Evolutionary conservation across 2,329 filamentous ascomycete genomes (phyloP).

Genomic region (Tolypocladium album): DNA sequence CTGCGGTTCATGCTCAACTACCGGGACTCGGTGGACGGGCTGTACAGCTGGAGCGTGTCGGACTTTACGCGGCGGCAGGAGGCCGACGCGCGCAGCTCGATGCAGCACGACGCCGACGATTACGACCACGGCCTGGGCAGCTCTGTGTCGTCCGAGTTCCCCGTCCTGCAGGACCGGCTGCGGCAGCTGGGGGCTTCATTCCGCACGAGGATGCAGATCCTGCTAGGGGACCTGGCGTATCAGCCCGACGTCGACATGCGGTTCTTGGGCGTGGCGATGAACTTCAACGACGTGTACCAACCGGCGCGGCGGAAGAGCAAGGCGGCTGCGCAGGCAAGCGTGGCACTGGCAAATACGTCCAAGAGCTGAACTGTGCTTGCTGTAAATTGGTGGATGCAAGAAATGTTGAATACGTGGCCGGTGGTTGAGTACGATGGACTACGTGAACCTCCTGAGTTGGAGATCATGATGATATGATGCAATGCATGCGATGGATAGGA

Average conservation of each 20-base stretch:
- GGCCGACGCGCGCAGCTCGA: slow-evolving; percentile 62
- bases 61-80: slow-evolving; percentile 93
- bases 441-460: not conserved
- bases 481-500: not conserved
- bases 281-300: slow-evolving; percentile 95
- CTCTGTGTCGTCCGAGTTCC: slow-evolving; percentile 51
- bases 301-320: slow-evolving; percentile 56
- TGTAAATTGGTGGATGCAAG: not conserved
- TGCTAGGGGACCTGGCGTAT: slow-evolving; percentile 84
- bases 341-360: slow-evolving; percentile 12
- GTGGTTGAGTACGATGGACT: not conserved
- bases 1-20: slow-evolving; percentile 90
- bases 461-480: not conserved
- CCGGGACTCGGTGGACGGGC: slow-evolving; percentile 82
- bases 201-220: slow-evolving; percentile 61
- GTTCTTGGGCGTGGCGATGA: slow-evolving; percentile 95
- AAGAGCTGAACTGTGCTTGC: slow-evolving; percentile 11
- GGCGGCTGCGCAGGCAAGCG: slow-evolving; percentile 10
- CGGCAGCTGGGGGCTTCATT: slow-evolving; percentile 66
- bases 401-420: not conserved
- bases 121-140: slow-evolving; percentile 32
- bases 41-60: slow-evolving; percentile 90
- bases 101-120: slow-evolving; percentile 22
- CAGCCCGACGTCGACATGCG: slow-evolving; percentile 93
- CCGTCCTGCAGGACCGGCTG: slow-evolving; percentile 64